Percentiles rank a stretch among this genome's conserved stretches.
These are phyloP conservation scores for Xerocomellus amylosporus DNA, from an alignment of 768 basidiomycete genomes.

Conservation along the genomic window DNA sequence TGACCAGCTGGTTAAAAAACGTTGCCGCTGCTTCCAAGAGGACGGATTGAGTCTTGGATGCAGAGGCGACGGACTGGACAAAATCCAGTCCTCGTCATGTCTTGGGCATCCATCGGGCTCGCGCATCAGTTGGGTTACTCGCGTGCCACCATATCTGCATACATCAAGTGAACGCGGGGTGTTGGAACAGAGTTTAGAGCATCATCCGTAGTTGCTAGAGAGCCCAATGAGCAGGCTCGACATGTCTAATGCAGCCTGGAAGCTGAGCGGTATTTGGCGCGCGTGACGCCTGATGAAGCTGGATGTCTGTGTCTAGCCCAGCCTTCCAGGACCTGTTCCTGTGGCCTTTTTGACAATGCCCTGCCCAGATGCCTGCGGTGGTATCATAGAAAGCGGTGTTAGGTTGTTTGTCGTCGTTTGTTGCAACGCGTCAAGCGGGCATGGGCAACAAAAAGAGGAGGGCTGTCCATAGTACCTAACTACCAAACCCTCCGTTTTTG, in stretches of 20 bases:
- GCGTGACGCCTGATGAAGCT: too few species aligned
- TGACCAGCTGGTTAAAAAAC: neutral
- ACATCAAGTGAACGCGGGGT: neutral
- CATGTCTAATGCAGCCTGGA: neutral
- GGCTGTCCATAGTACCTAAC: neutral
- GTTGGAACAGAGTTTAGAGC: too few species aligned
- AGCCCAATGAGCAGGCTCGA: neutral
- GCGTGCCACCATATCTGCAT: neutral
- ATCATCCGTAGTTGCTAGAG: neutral
- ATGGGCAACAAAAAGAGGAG: neutral
- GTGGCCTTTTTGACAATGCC: too few species aligned
- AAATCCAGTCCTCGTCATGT: too few species aligned
- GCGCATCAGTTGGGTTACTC: neutral
- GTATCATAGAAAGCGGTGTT: conserved; percentile 2
- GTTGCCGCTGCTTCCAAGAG: too few species aligned
- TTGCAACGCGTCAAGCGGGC: neutral
- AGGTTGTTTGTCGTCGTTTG: conserved; percentile 21
- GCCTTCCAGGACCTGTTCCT: neutral
- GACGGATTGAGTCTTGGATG: too few species aligned
- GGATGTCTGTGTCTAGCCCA: neutral
- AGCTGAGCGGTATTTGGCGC: neutral
- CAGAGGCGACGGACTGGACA: too few species aligned
- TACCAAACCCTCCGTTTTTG: conserved; percentile 40
- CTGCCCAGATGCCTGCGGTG: too few species aligned
- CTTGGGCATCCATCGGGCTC: too few species aligned